These are phyloP conservation scores for Diaporthe velutina DNA, from an alignment of 2,329 filamentous ascomycete species.

Conservation along the genomic window DNA sequence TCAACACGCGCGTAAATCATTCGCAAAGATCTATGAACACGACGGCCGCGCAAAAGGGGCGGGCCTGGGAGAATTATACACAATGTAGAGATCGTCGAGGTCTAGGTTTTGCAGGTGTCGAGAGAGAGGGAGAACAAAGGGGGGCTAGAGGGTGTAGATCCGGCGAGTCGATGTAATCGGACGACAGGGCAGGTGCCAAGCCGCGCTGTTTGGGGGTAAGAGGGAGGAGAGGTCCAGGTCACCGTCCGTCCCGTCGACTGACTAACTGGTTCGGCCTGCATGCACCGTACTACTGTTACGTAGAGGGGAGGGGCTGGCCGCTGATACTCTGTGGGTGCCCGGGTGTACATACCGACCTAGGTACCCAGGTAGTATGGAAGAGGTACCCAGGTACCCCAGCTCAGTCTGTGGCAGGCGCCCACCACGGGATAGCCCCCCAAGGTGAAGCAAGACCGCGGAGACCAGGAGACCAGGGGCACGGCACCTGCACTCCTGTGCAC, in stretches of 20 bases:
- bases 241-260: conserved; percentile 8
- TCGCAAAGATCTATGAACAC: conserved; percentile 36
- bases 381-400: conserved; percentile 2
- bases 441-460: conserved; percentile 4
- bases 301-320: conserved; percentile 6
- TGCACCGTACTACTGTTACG: background rate
- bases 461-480: background rate
- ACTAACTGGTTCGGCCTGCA: background rate
- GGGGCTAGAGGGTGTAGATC: conserved; percentile 19
- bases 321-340: background rate
- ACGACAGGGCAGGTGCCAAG: conserved; percentile 18
- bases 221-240: background rate
- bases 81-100: conserved; percentile 26
- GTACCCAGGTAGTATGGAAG: too few relatives aligned
- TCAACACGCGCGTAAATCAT: conserved; percentile 35
- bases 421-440: background rate
- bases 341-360: background rate
- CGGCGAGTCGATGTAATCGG: conserved; percentile 34
- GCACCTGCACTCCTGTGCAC: background rate
- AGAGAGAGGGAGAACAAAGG: conserved; percentile 24
- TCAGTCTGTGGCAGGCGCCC: conserved; percentile 6
- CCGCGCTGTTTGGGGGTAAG: background rate
- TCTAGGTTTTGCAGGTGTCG: conserved; percentile 20
- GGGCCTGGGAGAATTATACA: conserved; percentile 27
- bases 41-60: conserved; percentile 14